These are phyloP conservation scores for Solanum corneliomulleri DNA, from an alignment of 257 asterid genomes.

Conservation along the genomic window DNA sequence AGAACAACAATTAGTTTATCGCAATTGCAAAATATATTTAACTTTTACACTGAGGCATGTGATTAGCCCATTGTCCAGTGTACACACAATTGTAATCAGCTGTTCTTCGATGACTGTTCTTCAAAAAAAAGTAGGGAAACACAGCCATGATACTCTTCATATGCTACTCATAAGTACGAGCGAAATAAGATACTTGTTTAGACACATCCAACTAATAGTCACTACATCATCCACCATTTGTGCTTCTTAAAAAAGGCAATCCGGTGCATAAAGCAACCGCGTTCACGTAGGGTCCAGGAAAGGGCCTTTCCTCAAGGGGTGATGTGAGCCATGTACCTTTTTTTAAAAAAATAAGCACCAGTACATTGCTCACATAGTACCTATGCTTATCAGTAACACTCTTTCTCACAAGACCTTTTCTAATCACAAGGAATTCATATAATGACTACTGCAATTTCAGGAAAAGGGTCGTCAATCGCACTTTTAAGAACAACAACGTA, in stretches of 20 bases:
- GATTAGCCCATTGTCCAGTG: not conserved
- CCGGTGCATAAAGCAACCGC: not conserved
- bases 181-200: not conserved
- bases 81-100: not conserved
- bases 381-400: not conserved
- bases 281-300: not conserved
- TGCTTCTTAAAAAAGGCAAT: not conserved
- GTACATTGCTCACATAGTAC: not conserved
- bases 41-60: not conserved
- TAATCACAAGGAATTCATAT: not conserved
- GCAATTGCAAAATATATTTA: not conserved
- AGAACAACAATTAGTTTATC: not conserved
- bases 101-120: not conserved
- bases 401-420: not conserved
- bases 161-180: not conserved
- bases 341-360: not conserved
- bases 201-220: not conserved
- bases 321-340: not conserved
- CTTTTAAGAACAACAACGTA: not conserved
- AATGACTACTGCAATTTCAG: not conserved
- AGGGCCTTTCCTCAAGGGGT: not conserved
- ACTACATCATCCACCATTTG: not conserved
- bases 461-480: not conserved
- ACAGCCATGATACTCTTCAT: not conserved
- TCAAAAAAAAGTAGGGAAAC: not conserved